Evolutionary conservation across 805 yeast genomes (phyloP).

Genomic region (Starmera dryadoides): DNA sequence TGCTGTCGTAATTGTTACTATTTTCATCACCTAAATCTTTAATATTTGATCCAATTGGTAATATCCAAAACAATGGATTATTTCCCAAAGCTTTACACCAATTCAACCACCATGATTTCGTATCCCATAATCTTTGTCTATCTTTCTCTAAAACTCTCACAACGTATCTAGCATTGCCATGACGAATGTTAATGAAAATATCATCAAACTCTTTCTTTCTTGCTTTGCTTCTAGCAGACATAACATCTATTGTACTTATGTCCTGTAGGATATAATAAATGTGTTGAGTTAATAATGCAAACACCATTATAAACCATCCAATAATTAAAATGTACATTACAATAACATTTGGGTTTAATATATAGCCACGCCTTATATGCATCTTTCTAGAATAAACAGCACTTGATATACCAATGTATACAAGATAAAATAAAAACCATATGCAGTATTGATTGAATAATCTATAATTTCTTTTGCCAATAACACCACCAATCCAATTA

Average conservation of each 20-base stretch:
- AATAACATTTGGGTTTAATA: slow-evolving; percentile 40
- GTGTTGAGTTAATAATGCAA: slow-evolving; percentile 36
- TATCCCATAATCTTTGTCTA: slow-evolving; percentile 11
- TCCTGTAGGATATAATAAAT: slow-evolving; percentile 38
- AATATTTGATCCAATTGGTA: slow-evolving; percentile 18
- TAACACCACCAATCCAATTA: slow-evolving; percentile 62
- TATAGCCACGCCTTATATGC: slow-evolving; percentile 15
- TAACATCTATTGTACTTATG: slow-evolving; percentile 53
- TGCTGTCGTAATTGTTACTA: slow-evolving; percentile 5
- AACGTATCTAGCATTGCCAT: slow-evolving; percentile 34
- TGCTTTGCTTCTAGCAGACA: slow-evolving; percentile 28
- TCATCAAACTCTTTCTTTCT: slow-evolving; percentile 13
- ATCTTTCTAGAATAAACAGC: slow-evolving; percentile 25
- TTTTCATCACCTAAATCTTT: slow-evolving; percentile 1
- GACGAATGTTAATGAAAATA: slow-evolving; percentile 21
- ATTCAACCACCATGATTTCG: slow-evolving; percentile 18
- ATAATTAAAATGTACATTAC: slow-evolving; percentile 37
- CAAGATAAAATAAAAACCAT: slow-evolving; percentile 28
- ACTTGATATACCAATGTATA: slow-evolving; percentile 32
- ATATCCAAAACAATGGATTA: slow-evolving; percentile 21
- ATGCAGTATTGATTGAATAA: slow-evolving; percentile 48
- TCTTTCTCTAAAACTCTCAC: slow-evolving; percentile 25
- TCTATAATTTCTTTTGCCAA: slow-evolving; percentile 62
- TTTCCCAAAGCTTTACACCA: slow-evolving; percentile 23
- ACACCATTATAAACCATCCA: slow-evolving; percentile 37